phyloP scores from a whole-genome alignment of 2,329 filamentous ascomycete species.

The Pyrenophora teres region DNA sequence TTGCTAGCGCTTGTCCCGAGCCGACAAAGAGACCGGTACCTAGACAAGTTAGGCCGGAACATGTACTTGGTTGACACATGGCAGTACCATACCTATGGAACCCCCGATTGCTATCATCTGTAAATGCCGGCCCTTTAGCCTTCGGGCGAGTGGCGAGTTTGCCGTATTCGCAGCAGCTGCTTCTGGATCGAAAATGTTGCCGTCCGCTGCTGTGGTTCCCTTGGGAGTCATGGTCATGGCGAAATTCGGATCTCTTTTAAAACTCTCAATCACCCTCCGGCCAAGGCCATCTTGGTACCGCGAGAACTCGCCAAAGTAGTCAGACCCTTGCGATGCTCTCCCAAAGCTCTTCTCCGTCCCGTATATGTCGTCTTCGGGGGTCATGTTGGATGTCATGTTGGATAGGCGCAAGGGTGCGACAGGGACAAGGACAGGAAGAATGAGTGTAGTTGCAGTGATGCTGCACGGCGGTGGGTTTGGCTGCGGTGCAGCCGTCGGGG shows the following conservation, averaged over 20 bases:
- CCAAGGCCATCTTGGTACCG: conserved; percentile 39
- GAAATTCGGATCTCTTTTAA: conserved; percentile 46
- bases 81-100: conserved; percentile 63
- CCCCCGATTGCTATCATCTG: conserved; percentile 98
- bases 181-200: conserved; percentile 67
- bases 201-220: conserved; percentile 56
- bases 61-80: conserved; percentile 7
- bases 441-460: conserved; percentile 20
- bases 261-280: conserved; percentile 52
- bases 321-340: conserved; percentile 40
- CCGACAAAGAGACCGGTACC: conserved; percentile 78
- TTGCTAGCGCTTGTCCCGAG: conserved; percentile 56
- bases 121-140: conserved; percentile 62
- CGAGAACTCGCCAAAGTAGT: conserved; percentile 48
- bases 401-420: conserved; percentile 7
- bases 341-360: conserved; percentile 48
- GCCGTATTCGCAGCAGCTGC: conserved; percentile 66
- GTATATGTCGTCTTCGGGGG: conserved; percentile 44
- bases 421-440: conserved; percentile 5
- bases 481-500: conserved; percentile 15
- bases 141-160: conserved; percentile 73
- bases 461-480: conserved; percentile 27
- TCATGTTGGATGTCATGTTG: conserved; percentile 37
- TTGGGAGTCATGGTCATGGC: conserved; percentile 56
- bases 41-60: conserved; percentile 25